Percentiles rank a stretch among this genome's conserved stretches.
These are phyloP conservation scores for Agarophyton chilense DNA, from an alignment of 23 red algal species.

Conservation along the genomic window DNA sequence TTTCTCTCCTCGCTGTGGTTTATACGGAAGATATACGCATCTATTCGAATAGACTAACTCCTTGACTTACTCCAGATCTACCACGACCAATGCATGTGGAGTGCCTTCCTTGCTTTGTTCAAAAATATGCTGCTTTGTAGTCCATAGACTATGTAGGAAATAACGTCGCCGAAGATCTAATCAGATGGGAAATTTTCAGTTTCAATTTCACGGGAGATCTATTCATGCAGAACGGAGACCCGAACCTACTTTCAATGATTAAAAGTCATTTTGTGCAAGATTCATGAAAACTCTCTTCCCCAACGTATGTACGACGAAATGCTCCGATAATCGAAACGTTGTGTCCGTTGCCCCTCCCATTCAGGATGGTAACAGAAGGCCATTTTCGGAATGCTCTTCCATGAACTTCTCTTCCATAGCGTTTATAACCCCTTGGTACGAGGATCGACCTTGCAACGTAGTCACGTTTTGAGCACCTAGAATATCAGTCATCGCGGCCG, in stretches of 20 bases:
- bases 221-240: background rate
- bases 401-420: conserved; percentile 28
- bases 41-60: conserved; percentile 86
- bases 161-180: too few species aligned
- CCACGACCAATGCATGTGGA: background rate
- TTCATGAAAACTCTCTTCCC: background rate
- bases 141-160: too few species aligned
- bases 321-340: background rate
- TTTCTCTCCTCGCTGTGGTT: conserved; percentile 84
- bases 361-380: conserved; percentile 10
- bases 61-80: background rate
- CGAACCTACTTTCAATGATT: background rate
- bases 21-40: conserved; percentile 79
- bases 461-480: conserved; percentile 1
- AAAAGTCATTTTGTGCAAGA: background rate
- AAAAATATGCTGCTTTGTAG: background rate
- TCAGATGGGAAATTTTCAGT: too few species aligned
- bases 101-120: background rate
- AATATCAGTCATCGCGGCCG: background rate
- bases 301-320: background rate
- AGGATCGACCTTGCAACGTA: conserved; percentile 24
- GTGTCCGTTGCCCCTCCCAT: background rate
- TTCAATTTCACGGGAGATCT: too few species aligned
- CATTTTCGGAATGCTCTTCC: background rate
- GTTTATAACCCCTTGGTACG: conserved; percentile 30